phyloP scores from a whole-genome alignment of 2,329 filamentous ascomycete genomes.

The Cladorrhinum sp. region DNA sequence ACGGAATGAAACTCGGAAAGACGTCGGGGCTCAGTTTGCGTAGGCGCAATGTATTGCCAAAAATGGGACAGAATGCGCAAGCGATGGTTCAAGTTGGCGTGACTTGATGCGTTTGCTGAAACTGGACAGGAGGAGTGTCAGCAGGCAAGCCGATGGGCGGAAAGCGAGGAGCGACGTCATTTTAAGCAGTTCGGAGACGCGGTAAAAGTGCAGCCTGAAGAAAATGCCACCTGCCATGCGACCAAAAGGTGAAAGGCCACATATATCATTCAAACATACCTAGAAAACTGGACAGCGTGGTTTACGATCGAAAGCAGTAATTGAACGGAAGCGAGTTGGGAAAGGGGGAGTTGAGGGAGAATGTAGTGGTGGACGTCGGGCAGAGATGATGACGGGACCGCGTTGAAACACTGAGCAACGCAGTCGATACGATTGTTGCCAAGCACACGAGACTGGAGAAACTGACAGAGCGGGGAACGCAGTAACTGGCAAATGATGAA shows the following conservation, averaged over 20 bases:
- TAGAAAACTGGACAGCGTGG: constrained; percentile 19
- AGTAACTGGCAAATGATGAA: neutral
- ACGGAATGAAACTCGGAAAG: neutral
- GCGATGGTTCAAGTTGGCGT: neutral
- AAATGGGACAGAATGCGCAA: neutral
- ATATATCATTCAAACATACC: constrained; percentile 12
- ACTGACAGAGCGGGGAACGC: constrained; percentile 1
- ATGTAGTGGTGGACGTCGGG: constrained; percentile 5
- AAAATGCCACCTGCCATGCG: constrained; percentile 12
- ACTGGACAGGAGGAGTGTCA: neutral
- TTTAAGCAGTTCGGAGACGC: neutral
- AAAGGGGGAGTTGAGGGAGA: constrained; percentile 4
- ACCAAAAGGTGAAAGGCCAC: constrained; percentile 12
- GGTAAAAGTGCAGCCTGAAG: neutral
- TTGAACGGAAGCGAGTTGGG: neutral
- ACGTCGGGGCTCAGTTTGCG: neutral
- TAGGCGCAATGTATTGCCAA: neutral
- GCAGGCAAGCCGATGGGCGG: neutral
- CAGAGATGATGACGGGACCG: constrained; percentile 12
- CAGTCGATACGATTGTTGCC: constrained; percentile 13
- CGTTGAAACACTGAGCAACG: constrained; percentile 2
- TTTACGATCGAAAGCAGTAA: constrained; percentile 18
- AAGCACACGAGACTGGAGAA: constrained; percentile 11
- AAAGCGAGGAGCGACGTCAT: neutral
- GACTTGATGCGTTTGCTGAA: neutral